Conservation (phyloP, 495 filamentous ascomycete species). For the Neurospora sp. region DNA sequence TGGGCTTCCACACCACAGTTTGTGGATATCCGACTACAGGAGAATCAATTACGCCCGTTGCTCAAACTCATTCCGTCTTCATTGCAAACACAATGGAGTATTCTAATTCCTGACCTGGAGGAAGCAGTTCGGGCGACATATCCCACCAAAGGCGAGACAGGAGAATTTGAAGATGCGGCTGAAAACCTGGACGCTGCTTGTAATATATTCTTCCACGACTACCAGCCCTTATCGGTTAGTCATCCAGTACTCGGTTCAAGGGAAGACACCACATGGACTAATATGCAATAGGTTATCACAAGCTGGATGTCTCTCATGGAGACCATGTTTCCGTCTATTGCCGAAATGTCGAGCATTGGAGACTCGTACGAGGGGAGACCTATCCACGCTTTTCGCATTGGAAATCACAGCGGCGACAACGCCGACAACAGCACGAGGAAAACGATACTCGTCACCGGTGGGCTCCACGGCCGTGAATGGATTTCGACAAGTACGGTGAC, state of each 20-base stretch:
- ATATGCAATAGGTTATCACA: slow-evolving; percentile 21
- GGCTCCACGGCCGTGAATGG: slow-evolving; percentile 90
- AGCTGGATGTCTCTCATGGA: slow-evolving; percentile 86
- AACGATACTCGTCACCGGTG: slow-evolving; percentile 75
- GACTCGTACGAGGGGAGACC: slow-evolving; percentile 76
- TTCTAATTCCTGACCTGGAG: slow-evolving; percentile 78
- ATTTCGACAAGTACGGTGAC: slow-evolving; percentile 88
- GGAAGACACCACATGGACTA: background rate
- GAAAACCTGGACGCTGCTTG: slow-evolving; percentile 26
- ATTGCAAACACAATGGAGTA: slow-evolving; percentile 48
- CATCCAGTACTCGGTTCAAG: background rate
- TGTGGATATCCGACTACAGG: slow-evolving; percentile 76
- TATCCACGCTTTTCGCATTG: slow-evolving; percentile 74
- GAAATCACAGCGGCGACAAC: slow-evolving; percentile 40
- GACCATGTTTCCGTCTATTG: slow-evolving; percentile 77
- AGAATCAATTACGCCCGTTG: slow-evolving; percentile 71
- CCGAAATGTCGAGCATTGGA: slow-evolving; percentile 64
- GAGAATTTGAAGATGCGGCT: slow-evolving; percentile 8
- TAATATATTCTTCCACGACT: slow-evolving; percentile 80
- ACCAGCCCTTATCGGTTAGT: slow-evolving; percentile 73
- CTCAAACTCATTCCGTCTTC: slow-evolving; percentile 71
- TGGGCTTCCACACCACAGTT: slow-evolving; percentile 77
- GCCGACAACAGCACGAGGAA: slow-evolving; percentile 39
- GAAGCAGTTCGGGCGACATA: slow-evolving; percentile 70
- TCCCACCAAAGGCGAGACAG: slow-evolving; percentile 32